phyloP scores from a whole-genome alignment of 805 yeast genomes.

The Candida oleophila region DNA sequence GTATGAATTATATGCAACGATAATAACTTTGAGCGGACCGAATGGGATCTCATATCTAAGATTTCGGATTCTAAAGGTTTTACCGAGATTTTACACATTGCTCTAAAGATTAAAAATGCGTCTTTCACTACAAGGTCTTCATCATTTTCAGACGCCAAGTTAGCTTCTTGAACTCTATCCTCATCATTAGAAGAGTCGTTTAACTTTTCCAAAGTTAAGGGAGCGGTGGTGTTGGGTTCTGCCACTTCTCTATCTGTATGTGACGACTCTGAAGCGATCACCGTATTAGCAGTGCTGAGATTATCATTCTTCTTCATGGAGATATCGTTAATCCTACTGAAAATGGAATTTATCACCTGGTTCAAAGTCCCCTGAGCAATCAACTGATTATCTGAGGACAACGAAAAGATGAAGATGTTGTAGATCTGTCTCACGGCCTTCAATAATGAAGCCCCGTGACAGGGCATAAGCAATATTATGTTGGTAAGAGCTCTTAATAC shows the following conservation, averaged over 20 bases:
- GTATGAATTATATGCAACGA: conserved; percentile 87
- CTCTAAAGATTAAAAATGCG: conserved; percentile 88
- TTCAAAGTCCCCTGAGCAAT: conserved; percentile 94
- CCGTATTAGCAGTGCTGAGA: conserved; percentile 22
- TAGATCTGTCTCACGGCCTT: conserved; percentile 93
- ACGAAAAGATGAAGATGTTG: conserved; percentile 83
- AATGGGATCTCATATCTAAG: conserved; percentile 84
- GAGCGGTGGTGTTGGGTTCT: background rate
- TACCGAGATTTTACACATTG: conserved; percentile 90
- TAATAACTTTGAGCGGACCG: conserved; percentile 85
- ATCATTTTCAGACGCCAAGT: conserved; percentile 47
- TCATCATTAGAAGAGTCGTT: conserved; percentile 51
- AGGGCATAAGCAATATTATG: conserved; percentile 79
- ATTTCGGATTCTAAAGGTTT: conserved; percentile 77
- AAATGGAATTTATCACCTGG: conserved; percentile 83
- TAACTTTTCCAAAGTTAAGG: conserved; percentile 50
- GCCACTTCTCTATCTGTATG: background rate
- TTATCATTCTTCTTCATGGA: background rate
- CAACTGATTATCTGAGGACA: conserved; percentile 80
- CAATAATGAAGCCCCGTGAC: conserved; percentile 85
- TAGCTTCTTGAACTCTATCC: conserved; percentile 49
- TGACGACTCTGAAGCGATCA: background rate
- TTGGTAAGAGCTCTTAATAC: conserved; percentile 89
- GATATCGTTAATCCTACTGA: conserved; percentile 56
- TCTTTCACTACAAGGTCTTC: conserved; percentile 78